Evolutionary conservation across 768 basidiomycete genomes (phyloP), one percentile per base, ranked within the genome.

Genomic region (Rhodocollybia butyracea): DNA sequence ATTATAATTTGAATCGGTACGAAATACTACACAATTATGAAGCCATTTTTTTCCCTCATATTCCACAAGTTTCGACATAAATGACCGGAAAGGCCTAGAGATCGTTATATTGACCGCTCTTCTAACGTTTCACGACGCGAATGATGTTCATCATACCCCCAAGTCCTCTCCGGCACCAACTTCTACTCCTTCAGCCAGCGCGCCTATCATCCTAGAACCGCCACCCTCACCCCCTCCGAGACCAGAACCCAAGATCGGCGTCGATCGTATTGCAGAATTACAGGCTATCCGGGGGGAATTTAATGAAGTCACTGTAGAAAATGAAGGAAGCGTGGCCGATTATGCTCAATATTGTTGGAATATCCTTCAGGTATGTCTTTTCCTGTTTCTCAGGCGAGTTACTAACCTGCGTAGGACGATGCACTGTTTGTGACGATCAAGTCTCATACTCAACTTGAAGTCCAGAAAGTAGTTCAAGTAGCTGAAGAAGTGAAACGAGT

Each of bases 51-150:
- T 26, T 34, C 27, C 29, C 21, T 32, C 22, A 6, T 15, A 46
- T 46, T 17, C 27, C 19, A 38, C 6, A 52, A 91, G 89, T 38
- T 94, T 94, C 61, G 91, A 93, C 60, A 85, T 94, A 47, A 76
- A 88, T 15, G 91, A 94, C 62, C 80, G 89, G 30, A 94, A 94
- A 66, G 90, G 91, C 3, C 77, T 94, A 1, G 91, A 94, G 67
- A 89, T 94, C 36, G 82, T 89, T 48, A 80, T 93, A 34, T 72
- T 94, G 46, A 86, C 85, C 0, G 82, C 88, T 2, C 75, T 94
- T 2, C 70, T 93, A 59, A 89, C 89, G 1, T 90, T 94, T 66
- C 82, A 85, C 57, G 91, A 94, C 63, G 63, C 74, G 27, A 85
- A 85, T 58, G 84, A 90, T 48, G 64, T 66, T 15, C 76, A 81